Evolutionary conservation across 2,329 filamentous ascomycete species (phyloP), one percentile per base, ranked within the genome.

Genomic region (Alternaria solani): DNA sequence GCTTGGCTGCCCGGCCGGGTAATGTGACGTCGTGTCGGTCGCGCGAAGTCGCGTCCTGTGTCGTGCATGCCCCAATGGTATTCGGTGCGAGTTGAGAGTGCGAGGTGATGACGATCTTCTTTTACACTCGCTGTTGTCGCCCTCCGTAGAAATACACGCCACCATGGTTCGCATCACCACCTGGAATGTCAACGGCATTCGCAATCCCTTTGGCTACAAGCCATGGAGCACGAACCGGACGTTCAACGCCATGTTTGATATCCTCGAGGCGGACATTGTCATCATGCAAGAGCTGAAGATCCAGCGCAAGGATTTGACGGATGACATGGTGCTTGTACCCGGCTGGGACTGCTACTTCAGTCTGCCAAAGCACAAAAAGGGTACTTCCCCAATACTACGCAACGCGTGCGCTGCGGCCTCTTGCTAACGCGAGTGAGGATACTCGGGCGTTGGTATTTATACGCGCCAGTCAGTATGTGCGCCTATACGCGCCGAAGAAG

Each of bases 271-370:
- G 54, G 95, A 99, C 77, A 95, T 99, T 65, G 88, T 98, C 18
- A 86, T 97, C 59, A 93, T 98, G 83, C 95, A 99, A 78, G 95
- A 98, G 79, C 89, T 93, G 43, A 99, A 98, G 80, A 97, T 98
- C 41, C 95, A 98, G 75, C 87, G 91, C 58, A 97, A 97, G 75
- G 94, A 97, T 69, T 83, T 99, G 1, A 86, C 85, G 41, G 95
- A 98, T 84, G 95, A 98, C 70, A 98, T 98, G 93, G 94, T 98
- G 9, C 83, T 98, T 34, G 88, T 98, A 0, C 89, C 92, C 0
- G 95, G 95, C 12, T 99, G 94, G 94, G 95, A 99, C 76, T 94
- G 94, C 66, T 97, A 90, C 80, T 97, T 97, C 80, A 97, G 93
- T 75, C 83, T 99, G 25, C 95, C 95, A 0, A 93, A 90, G 75